These are phyloP conservation scores for Kingdonia uniflora DNA, from an alignment of 164 flowering plant species.

Conservation along the genomic window DNA sequence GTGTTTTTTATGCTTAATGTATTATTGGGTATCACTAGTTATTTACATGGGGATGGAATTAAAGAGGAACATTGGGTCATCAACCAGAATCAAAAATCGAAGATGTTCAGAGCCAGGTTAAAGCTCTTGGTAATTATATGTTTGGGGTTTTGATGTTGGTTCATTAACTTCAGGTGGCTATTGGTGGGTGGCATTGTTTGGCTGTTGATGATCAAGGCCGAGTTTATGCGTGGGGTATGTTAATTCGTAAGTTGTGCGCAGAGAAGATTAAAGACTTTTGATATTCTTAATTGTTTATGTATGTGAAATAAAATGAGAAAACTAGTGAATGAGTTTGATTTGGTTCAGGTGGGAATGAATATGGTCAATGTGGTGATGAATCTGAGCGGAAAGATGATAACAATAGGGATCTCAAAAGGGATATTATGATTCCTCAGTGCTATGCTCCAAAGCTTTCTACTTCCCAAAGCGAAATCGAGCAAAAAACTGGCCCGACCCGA, in stretches of 20 bases:
- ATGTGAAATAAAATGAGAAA: no score
- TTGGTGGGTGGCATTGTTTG: constrained; percentile 99
- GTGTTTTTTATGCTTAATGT: no score
- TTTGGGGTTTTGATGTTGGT: constrained; percentile 18
- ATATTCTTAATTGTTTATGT: no score
- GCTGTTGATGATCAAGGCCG: constrained; percentile 97
- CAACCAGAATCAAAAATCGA: constrained; percentile 89
- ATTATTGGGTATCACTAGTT: constrained; percentile 49
- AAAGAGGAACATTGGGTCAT: constrained; percentile 93
- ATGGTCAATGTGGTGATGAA: constrained; percentile 98
- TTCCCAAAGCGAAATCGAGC: no score
- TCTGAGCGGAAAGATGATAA: constrained; percentile 83
- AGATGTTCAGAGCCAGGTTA: constrained; percentile 80
- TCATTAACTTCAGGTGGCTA: no score
- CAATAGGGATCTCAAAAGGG: no score
- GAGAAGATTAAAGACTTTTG: no score
- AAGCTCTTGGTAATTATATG: constrained; percentile 5
- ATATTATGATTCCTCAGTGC: no score
- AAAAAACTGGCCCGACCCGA: no score
- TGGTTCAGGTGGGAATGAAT: no score
- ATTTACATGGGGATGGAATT: constrained; percentile 99
- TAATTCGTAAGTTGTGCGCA: no score
- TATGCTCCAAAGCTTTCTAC: no score
- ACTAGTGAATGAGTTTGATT: constrained; percentile 43
- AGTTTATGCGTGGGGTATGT: constrained; percentile 95